Percentiles rank a stretch among this genome's conserved stretches.
Evolutionary conservation across 2,329 filamentous ascomycete genomes (phyloP).

Genomic region (Phaeosphaeria sp.): DNA sequence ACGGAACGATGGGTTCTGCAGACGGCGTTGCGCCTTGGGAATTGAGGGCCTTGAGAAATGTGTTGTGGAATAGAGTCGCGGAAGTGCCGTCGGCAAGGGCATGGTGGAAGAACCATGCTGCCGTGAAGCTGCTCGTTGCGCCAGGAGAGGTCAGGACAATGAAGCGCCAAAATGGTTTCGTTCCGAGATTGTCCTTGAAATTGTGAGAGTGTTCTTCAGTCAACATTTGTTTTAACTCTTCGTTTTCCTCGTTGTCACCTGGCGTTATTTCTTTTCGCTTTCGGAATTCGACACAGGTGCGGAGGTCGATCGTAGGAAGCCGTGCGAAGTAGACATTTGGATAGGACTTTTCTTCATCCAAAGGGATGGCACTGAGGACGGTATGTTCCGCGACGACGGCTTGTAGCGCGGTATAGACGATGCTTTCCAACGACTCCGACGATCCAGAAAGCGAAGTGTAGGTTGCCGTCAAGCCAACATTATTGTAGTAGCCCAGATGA

Average conservation of each 20-base stretch:
- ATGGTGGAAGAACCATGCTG: constrained; percentile 57
- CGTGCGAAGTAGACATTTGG: constrained; percentile 52
- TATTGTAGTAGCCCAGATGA: constrained; percentile 53
- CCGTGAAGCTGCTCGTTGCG: constrained; percentile 45
- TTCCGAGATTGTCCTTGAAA: constrained; percentile 39
- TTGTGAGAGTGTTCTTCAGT: constrained; percentile 50
- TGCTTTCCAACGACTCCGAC: constrained; percentile 24
- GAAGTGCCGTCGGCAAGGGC: constrained; percentile 56
- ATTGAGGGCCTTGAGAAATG: constrained; percentile 49
- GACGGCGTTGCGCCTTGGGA: neutral
- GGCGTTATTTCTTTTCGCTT: constrained; percentile 26
- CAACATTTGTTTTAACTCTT: constrained; percentile 52
- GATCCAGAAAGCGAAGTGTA: constrained; percentile 12
- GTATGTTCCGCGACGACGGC: constrained; percentile 50
- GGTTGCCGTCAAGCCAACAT: constrained; percentile 50
- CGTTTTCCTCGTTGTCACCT: constrained; percentile 38
- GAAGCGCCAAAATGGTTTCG: constrained; percentile 54
- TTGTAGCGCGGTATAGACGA: constrained; percentile 46
- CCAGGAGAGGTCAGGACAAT: constrained; percentile 30
- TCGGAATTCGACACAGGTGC: constrained; percentile 42
- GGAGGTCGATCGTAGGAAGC: constrained; percentile 52
- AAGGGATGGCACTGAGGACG: constrained; percentile 51
- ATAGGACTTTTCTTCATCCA: constrained; percentile 48
- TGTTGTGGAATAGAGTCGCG: constrained; percentile 53
- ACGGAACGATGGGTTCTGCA: constrained; percentile 16